Evolutionary conservation across 306 rosid species (phyloP), one percentile per base, ranked within the genome.

Genomic region (Styphnolobium japonicum): DNA sequence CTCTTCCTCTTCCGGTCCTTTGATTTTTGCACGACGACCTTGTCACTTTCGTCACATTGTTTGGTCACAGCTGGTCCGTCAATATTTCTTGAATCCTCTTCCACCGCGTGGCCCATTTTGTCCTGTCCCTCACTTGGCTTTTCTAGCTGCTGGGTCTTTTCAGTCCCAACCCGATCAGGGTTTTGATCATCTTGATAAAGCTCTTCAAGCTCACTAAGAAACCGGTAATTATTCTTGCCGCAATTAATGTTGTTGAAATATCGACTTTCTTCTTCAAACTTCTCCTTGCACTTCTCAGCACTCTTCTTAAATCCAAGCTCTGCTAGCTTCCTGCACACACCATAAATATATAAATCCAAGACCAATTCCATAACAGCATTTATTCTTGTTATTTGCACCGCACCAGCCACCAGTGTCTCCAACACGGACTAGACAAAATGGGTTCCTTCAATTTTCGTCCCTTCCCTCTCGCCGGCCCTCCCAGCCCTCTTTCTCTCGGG

Each of bases 241-340:
- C 49, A 75, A 79, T 84, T 88, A 57, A 85, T 86, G 87, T 84
- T 82, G 75, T 80, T 86, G 79, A 94, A 89, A 78, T 80, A 89
- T 43, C 92, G 80, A 60, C 85, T 90, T 46, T 94, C 98, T 21
- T 92, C 93, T 73, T 94, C 98, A 60, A 89, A 94, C 76, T 87
- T 94, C 74, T 92, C 96, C 81, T 92, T 94, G 73, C 98, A 94
- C 23, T 87, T 94, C n/a, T 90, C 94, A 0, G 89, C 93, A 68
- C 90, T 89, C 83, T 89, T 89, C 79, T 87, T 90, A 67, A 90
- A 87, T 15, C 97, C 98, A 70, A 87, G 39, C 83, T 94, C 96
- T 76, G 83, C 88, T 55, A 94, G 81, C 92, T 89, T 94, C 87
- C 98, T 94, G 92, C 83, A 56, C 67, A 80, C 88, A 79, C 55